Evolutionary conservation across 306 rosid species (phyloP), one percentile per base, ranked within the genome.

Genomic region (Vachellia pachyceras): DNA sequence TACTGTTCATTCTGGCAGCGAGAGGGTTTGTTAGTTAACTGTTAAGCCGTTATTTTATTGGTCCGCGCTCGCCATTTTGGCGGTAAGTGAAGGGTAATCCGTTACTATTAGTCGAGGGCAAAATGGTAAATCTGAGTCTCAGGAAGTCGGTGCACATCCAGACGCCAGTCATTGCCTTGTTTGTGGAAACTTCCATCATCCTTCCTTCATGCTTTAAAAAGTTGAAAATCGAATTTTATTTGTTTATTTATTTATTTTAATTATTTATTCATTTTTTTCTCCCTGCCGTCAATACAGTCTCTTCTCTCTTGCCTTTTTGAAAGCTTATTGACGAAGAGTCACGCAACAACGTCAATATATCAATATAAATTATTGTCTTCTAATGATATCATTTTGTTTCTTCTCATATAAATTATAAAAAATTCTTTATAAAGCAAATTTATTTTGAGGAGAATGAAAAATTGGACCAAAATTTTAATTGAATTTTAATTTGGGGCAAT

Each of bases 111-210:
- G 36, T 10, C 29, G 57, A 77, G 88, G 90, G 76, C 54, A 82
- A 42, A 18, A 79, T 49, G 37, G 88, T 69, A 85, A 84, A 66
- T 76, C 9, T 4, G 7, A 10, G 3, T 12, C 9, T 15, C 0
- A 6, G 3, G 22, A 40, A 68, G 84, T 79, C 81, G 88, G 86
- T 79, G 86, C 69, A 44, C 54, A 23, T 14, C 8, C 37, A 39
- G 46, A 65, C 46, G 60, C 25, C 64, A 57, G 1, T 35, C 69
- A 0, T 63, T 35, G 41, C 35, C 18, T 1, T 63, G 3, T 13
- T 63, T 35, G 40, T 63, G 3, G 69, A 33, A 63, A 6, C 69
- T 33, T 63, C 69, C 20, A 33, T 33, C 17, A 13, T 0, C 3
- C 18, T 61, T 25, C 20, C 20, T 29, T 12, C 39, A 14, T 14